A percentile compares a stretch with the other conserved stretches of the same genome.
Conservation (phyloP, 306 rosid species). For the Castanea crenata region DNA sequence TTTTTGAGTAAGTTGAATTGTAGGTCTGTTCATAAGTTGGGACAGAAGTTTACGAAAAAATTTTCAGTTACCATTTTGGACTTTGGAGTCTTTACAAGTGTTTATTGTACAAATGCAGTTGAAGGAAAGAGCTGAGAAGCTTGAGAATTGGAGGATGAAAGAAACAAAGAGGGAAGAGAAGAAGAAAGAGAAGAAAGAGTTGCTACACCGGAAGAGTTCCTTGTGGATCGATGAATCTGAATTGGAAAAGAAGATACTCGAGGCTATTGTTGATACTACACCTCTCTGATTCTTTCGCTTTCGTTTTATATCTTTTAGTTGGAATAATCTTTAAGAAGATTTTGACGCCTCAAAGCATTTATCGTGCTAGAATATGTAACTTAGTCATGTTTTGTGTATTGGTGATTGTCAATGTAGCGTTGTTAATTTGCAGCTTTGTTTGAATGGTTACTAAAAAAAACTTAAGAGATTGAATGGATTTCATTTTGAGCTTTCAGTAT, state of each 20-base stretch:
- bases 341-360: background rate
- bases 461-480: no score
- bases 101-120: constrained; percentile 27
- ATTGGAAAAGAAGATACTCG: constrained; percentile 31
- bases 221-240: constrained; percentile 39
- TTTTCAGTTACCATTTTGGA: no score
- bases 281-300: constrained; percentile 23
- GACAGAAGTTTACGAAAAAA: background rate
- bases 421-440: background rate
- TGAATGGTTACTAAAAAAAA: background rate
- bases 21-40: background rate
- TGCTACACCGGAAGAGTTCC: constrained; percentile 40
- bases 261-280: constrained; percentile 20
- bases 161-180: constrained; percentile 33
- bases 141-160: constrained; percentile 56
- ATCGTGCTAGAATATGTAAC: background rate
- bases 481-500: background rate
- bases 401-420: background rate
- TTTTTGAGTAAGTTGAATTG: background rate
- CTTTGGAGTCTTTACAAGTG: background rate
- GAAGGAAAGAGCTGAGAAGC: constrained; percentile 51
- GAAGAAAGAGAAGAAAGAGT: constrained; percentile 38
- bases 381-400: background rate
- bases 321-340: background rate
- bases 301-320: background rate